Base-by-base conservation (phyloP, 2,329 filamentous ascomycete species). In the Sclerotinia nivalis region DNA sequence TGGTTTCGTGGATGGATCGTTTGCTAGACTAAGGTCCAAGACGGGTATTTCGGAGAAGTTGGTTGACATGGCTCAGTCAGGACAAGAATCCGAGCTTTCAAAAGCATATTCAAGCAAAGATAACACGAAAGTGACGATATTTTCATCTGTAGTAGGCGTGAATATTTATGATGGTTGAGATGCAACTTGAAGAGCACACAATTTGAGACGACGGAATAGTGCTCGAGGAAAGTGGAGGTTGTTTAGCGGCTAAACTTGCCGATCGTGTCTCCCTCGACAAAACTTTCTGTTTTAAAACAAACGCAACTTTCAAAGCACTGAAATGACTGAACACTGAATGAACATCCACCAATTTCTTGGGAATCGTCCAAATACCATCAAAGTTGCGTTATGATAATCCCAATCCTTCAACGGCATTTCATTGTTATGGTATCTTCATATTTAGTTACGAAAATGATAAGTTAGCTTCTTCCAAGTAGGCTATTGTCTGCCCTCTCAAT, bases 21-120 rank as follows among this genome's bases (percentile, higher is more conserved):
- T 40, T 55, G 59, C 49, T 43, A 69, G 28, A 25, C 40, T 18
- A 15, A 69, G 50, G 18, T 69, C 67, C 2, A 69, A 28, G 25
- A 69, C 64, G 3, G 67, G 67, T 40, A 69, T 65, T 45, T 45
- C 12, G 3, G 49, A 54, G 59, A 69, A 69, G 59, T 55, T 69
- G 59, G 59, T n/a, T 56, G 55, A 25, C 66, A 68, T 68, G 10
- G n/a, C 31, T 60, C 22, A 60, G 3, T 60, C 12, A 9, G 22
- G 43, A 60, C 9, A 56, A 40, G 2, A 31, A 6, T 15, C 20
- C 13, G 22, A 13, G 7, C 22, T 22, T 7, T 22, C 6, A 1
- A 13, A n/a, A 45, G 10, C 10, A 43, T 1, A 34, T 1, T n/a
- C 22, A 55, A 45, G 10, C 31, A 5, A 22, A 31, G 59, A n/a